Base-by-base conservation (phyloP, 768 basidiomycete species). In the Lactarius evosmus region DNA sequence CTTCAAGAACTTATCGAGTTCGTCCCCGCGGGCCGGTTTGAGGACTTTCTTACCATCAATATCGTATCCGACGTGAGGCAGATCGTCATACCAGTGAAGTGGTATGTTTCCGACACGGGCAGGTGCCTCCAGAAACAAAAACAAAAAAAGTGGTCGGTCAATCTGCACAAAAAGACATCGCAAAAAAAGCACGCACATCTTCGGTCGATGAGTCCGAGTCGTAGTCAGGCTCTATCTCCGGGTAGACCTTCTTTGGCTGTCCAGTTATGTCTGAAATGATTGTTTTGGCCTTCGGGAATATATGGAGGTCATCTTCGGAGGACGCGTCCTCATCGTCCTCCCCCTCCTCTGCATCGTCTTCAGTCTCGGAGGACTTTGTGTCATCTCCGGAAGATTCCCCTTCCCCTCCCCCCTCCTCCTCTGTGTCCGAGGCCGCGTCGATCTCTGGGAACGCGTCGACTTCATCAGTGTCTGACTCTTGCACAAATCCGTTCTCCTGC, bases 41-140 rank as follows among this genome's bases (percentile, higher is more conserved):
- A 98, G 82, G 54, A 99, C 87, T 73, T 88, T 88, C 78, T 93
- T 96, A 59, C 97, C 97, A 73, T 95, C 85, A 70, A 98, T 87
- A 75, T 94, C 85, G 77, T 99, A 99, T 52, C 97, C 97, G 72
- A 99, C 84, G 76, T 99, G 97, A n/a, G 97, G 97, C 69, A 99
- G 79, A 79, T 98, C 95, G 74, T 98, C 97, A 75, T 99, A 99
- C 95, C 96, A 99, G 72, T 99, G 95, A 83, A 90, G 89, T 52
- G 97, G 97, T 66, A 99, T 79, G 75, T 96, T 83, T 58, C 97
- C 97, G 69, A 97, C 86, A 64, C 95, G 92, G 73, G 97, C 98
- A n/a, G 91, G 91, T 59, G 86, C 84, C 95, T 98, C 51, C 58
- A 44, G 38, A 69, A 60, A 60, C 25, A 61, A 46, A 36, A 58